phyloP scores from a whole-genome alignment of 768 basidiomycete genomes.

The Strobilomyces dryophilus region DNA sequence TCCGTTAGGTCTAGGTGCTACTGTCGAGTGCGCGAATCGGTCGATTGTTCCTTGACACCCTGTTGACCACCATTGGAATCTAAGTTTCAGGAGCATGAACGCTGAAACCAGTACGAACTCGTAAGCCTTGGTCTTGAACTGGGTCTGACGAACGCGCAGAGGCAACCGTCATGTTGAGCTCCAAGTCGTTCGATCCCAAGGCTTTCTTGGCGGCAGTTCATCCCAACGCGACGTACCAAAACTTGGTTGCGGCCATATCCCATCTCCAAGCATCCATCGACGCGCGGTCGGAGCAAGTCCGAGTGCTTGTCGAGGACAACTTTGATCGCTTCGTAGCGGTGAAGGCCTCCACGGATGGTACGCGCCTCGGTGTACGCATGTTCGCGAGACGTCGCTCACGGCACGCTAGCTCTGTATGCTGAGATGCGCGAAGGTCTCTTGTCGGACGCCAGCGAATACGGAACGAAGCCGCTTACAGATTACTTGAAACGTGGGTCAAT shows the following conservation, averaged over 20 bases:
- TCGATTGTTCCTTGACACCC: not conserved
- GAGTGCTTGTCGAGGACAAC: conserved; percentile 94
- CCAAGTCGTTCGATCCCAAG: conserved; percentile 96
- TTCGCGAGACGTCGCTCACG: conserved; percentile 1
- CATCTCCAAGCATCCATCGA: conserved; percentile 80
- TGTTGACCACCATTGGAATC: not conserved
- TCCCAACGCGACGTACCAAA: conserved; percentile 93
- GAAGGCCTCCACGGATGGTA: conserved; percentile 95
- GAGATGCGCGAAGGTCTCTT: conserved; percentile 93
- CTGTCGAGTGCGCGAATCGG: conserved; percentile 47
- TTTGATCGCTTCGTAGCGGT: conserved; percentile 98
- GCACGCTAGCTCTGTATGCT: conserved; percentile 65
- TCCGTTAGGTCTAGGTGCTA: conserved; percentile 71
- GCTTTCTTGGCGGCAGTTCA: conserved; percentile 87
- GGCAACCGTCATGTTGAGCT: conserved; percentile 78
- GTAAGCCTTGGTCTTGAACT: conserved; percentile 6
- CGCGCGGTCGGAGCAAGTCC: conserved; percentile 88
- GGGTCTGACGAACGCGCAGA: conserved; percentile 39
- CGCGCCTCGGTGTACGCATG: conserved; percentile 13
- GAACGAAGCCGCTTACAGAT: conserved; percentile 75
- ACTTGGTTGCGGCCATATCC: conserved; percentile 73
- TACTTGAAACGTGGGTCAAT: conserved; percentile 71
- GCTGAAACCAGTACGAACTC: conserved; percentile 62
- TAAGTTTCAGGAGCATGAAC: conserved; percentile 63
- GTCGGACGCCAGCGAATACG: conserved; percentile 72